Evolutionary conservation across 805 yeast genomes (phyloP), one percentile per base, ranked within the genome.

Genomic region (Allodekkera sacchari): DNA sequence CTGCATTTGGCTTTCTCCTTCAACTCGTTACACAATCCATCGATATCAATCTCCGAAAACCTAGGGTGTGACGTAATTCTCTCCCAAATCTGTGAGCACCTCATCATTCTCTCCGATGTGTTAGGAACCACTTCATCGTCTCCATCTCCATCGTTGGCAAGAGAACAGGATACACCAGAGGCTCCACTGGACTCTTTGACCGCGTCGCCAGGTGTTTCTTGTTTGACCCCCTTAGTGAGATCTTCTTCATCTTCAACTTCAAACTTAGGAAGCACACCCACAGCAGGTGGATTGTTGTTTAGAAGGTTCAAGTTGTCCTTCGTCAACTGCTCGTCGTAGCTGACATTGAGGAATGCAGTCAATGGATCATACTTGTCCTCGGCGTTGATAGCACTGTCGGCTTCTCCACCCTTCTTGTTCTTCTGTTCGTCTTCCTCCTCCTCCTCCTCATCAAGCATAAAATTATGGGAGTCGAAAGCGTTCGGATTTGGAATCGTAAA

Each of bases 81-180:
- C 56, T 89, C 97, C 98, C 98, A 92, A 11, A 89, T 80, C 44
- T 87, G 96, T 1, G 94, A 74, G 57, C 98, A 92, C 49, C 74
- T 75, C 58, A 82, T 59, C 44, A 74, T 52, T 10, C 70, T 64
- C 12, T 57, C 59, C 35, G 76, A 80, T 7, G 74, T 80, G 4
- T 80, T 71, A 5, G 94, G 94, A 4, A 84, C 88, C 17, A 53
- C 52, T 47, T 50, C 63, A 27, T 50, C 61, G 13, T 46, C 53
- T 23, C 50, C 63, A 18, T 52, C 49, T 26, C 40, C 13, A 27
- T 33, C n/a, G 24, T 25, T n/a, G n/a, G n/a, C n/a, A n/a, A n/a
- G n/a, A n/a, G n/a, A n/a, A n/a, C n/a, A n/a, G n/a, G n/a, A n/a
- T n/a, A n/a, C n/a, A n/a, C n/a, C n/a, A n/a, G n/a, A n/a, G n/a